These are phyloP conservation scores for Phytophthora constricta DNA, from an alignment of 352 stramenopile species.

Conservation along the genomic window DNA sequence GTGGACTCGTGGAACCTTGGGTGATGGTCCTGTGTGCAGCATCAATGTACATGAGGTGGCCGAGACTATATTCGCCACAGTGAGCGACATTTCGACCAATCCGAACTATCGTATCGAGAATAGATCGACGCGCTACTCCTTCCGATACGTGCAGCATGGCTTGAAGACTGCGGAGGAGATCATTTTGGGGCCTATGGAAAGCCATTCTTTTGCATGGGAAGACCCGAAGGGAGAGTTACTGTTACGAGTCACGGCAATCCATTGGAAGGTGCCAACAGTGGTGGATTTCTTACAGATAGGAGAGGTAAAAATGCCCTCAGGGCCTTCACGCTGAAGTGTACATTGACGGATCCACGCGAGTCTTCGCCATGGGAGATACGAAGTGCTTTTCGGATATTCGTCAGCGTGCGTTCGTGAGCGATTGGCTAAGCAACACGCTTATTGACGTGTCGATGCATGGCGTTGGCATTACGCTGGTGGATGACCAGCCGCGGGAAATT, in stretches of 20 bases:
- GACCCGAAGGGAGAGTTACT: conserved; percentile 66
- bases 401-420: conserved; percentile 58
- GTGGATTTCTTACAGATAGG: conserved; percentile 84
- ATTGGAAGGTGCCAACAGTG: conserved; percentile 74
- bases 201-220: conserved; percentile 85
- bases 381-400: conserved; percentile 65
- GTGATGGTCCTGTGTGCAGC: conserved; percentile 77
- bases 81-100: conserved; percentile 71
- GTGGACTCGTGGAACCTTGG: conserved; percentile 76
- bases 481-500: conserved; percentile 75
- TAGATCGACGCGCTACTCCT: conserved; percentile 70
- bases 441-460: conserved; percentile 81
- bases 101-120: conserved; percentile 89
- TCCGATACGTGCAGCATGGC: conserved; percentile 77
- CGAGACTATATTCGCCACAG: conserved; percentile 73
- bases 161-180: conserved; percentile 71
- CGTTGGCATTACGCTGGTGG: conserved; percentile 82
- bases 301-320: conserved; percentile 56
- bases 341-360: conserved; percentile 81
- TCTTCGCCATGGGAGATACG: conserved; percentile 82
- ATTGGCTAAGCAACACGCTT: conserved; percentile 79
- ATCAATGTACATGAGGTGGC: conserved; percentile 62
- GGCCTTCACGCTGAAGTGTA: conserved; percentile 85
- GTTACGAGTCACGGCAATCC: conserved; percentile 63
- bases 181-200: conserved; percentile 68